Evolutionary conservation across 306 rosid genomes (phyloP).

Genomic region (Prunus mongolica): DNA sequence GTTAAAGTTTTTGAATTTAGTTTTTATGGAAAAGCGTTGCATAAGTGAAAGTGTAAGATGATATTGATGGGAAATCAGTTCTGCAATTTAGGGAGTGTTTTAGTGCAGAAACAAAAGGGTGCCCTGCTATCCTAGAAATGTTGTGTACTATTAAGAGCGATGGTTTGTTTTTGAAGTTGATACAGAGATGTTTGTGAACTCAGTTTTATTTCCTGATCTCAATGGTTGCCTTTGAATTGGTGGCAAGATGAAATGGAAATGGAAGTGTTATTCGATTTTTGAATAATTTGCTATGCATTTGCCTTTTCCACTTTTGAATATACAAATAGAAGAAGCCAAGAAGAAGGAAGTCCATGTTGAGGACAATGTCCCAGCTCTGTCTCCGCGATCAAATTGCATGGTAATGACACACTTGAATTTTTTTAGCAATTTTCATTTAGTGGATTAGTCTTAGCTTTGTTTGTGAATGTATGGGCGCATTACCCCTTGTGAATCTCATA

Average conservation of each 20-base stretch:
- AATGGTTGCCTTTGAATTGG: not conserved
- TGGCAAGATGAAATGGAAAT: not conserved
- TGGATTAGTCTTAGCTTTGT: not conserved
- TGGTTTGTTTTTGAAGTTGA: not conserved
- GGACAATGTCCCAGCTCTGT: conserved; percentile 86
- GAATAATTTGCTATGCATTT: not conserved
- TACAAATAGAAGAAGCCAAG: conserved; percentile 91
- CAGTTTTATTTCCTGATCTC: not conserved
- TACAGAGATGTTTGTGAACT: not conserved
- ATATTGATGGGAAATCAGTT: too few species aligned
- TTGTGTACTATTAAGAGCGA: too few species aligned
- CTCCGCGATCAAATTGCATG: conserved; percentile 86
- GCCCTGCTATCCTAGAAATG: too few species aligned
- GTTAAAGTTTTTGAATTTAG: too few species aligned
- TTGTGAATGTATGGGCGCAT: not conserved
- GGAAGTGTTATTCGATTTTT: not conserved
- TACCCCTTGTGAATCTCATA: not conserved
- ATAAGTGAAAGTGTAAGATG: too few species aligned
- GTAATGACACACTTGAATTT: conserved; percentile 34
- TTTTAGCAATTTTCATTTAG: not conserved
- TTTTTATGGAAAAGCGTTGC: too few species aligned
- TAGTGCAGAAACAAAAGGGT: too few species aligned
- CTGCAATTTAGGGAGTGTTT: too few species aligned
- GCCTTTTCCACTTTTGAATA: conserved; percentile 43
- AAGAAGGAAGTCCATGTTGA: conserved; percentile 87